Conservation (phyloP, 805 yeast species). For the Starmerella geochares region DNA sequence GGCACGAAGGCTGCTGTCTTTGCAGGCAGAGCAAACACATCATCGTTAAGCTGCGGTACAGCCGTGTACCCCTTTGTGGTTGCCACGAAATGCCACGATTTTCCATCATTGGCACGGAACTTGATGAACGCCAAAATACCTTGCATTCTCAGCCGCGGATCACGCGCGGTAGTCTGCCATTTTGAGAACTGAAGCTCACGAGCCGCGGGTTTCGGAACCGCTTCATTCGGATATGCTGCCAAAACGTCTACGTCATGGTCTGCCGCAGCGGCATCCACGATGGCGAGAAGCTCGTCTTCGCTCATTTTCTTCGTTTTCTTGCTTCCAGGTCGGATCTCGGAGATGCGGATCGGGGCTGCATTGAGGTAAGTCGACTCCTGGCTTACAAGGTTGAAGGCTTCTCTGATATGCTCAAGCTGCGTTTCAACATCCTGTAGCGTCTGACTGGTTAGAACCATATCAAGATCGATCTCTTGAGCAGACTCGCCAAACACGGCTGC, state of each 20-base stretch:
- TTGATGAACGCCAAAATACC: slow-evolving; percentile 78
- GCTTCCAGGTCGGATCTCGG: slow-evolving; percentile 18
- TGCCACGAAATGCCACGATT: slow-evolving; percentile 66
- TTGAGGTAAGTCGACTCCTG: slow-evolving; percentile 43
- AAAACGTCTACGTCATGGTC: slow-evolving; percentile 3
- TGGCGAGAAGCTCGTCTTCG: slow-evolving; percentile 8
- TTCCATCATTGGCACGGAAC: slow-evolving; percentile 71
- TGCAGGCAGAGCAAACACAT: slow-evolving; percentile 37
- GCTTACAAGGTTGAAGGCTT: slow-evolving; percentile 41
- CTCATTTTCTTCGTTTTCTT: slow-evolving; percentile 19
- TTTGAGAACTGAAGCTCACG: slow-evolving; percentile 60
- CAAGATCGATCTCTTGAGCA: slow-evolving; percentile 33
- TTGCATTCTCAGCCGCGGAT: slow-evolving; percentile 41
- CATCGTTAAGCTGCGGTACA: slow-evolving; percentile 56
- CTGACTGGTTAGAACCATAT: slow-evolving; percentile 47
- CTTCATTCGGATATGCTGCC: slow-evolving; percentile 16
- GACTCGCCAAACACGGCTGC: slow-evolving; percentile 7
- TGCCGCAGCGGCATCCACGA: slow-evolving; percentile 12
- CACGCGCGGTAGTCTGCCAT: slow-evolving; percentile 73
- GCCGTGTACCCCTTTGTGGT: slow-evolving; percentile 63
- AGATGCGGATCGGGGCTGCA: slow-evolving; percentile 32
- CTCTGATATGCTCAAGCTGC: slow-evolving; percentile 57
- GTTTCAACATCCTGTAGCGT: slow-evolving; percentile 49
- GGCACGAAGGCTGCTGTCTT: slow-evolving; percentile 28
- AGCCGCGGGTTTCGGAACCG: slow-evolving; percentile 32